Base-by-base conservation (phyloP, 176 grass and related monocot species). In the Aegilops sharonensis region DNA sequence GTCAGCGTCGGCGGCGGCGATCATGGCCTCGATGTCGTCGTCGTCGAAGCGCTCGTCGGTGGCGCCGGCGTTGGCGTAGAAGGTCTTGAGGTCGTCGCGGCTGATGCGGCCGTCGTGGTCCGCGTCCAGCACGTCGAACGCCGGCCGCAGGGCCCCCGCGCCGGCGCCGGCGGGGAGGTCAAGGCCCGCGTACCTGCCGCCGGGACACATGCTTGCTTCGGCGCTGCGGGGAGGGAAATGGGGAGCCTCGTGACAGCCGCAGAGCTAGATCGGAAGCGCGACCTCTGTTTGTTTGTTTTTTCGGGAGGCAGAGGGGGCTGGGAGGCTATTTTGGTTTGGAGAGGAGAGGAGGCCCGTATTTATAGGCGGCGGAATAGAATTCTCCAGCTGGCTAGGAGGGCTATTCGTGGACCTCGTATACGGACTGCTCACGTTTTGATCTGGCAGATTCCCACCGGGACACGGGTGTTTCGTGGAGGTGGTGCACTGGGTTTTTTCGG, bases 41-140 rank as follows among this genome's bases (percentile, higher is more conserved):
- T 99, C 97, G 43, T 86, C 82, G 80, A 88, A 79, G 5, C 83
- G 85, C 40, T 60, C 71, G 37, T 64, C 50, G 35, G 80, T 54
- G 29, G 77, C 8, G 66, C 12, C 52, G 15, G 68, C 27, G 66
- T 43, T 37, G 81, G 84, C 88, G 90, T 91, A 99, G 92, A 99
- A 99, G 7, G 82, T 69, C 85, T 92, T 96, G 90, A 99, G 97
- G 76, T 99, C 97, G 7, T 95, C 88, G 64, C 87, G 89, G 90
- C 97, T 94, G 92, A 99, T 99, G 81, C 89, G 88, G 80, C 97
- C 97, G 77, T 99, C 97, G 57, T 36, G 90, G 89, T 99, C 97
- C 30, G 92, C 89, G 87, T 99, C 97, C 72, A 99, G 90, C 48
- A 93, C 85, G 86, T 96, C 97, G 84, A 99, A 99, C 54, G 90